Evolutionary conservation across 306 rosid genomes (phyloP).

Genomic region (Cucumis melo): DNA sequence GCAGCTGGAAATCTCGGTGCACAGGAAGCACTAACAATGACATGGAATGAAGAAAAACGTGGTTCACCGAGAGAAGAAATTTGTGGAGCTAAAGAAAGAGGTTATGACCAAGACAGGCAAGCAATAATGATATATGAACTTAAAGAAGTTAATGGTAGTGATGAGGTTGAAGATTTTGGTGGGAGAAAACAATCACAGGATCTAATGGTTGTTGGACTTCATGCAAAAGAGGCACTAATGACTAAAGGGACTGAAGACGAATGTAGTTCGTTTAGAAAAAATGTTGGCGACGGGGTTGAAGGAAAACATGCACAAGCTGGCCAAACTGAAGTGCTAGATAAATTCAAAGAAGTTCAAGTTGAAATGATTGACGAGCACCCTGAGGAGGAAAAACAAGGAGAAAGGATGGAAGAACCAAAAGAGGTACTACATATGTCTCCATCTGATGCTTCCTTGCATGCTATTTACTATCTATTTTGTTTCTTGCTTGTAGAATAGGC

Average conservation of each 20-base stretch:
- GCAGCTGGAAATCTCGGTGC: neutral
- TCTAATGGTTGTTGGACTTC: neutral
- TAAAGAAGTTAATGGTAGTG: neutral
- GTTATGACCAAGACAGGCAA: neutral
- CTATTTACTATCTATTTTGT: neutral
- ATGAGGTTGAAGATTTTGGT: neutral
- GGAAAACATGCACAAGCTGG: neutral
- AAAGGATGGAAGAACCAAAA: neutral
- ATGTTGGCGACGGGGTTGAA: neutral
- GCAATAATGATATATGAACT: neutral
- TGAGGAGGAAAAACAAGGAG: neutral
- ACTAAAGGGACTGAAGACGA: constrained; percentile 1
- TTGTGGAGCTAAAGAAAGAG: neutral
- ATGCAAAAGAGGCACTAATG: neutral
- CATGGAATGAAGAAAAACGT: neutral
- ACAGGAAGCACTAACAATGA: neutral
- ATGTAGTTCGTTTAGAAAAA: neutral
- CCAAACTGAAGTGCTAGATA: neutral
- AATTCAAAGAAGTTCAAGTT: neutral
- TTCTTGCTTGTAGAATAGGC: neutral
- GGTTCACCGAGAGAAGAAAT: neutral
- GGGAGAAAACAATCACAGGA: neutral
- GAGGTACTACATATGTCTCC: constrained; percentile 4
- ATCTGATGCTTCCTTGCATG: neutral
- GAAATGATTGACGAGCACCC: neutral